Conservation (phyloP, 371 early-diverging fungal genomes). For the Mucor circinelloides region DNA sequence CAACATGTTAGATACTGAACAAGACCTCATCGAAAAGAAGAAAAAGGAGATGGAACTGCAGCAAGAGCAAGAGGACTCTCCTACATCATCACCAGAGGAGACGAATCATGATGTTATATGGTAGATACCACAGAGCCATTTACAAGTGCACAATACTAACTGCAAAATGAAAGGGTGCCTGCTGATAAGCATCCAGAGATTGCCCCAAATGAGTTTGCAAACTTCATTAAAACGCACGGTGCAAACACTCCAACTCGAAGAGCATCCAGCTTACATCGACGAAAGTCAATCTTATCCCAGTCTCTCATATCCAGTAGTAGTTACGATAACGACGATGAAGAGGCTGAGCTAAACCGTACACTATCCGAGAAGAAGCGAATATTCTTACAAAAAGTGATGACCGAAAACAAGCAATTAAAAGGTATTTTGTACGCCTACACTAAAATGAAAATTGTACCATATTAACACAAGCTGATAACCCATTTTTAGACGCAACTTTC, state of each 20-base stretch:
- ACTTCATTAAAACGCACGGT: constrained; percentile 34
- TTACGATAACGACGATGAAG: constrained; percentile 13
- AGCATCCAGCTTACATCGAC: constrained; percentile 19
- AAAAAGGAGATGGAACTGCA: neutral
- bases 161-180: constrained; percentile 25
- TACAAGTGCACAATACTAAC: neutral
- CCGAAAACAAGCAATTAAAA: constrained; percentile 3
- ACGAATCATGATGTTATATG: constrained; percentile 20
- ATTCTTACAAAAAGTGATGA: constrained; percentile 11
- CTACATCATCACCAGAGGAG: constrained; percentile 6
- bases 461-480: neutral
- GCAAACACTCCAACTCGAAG: constrained; percentile 20
- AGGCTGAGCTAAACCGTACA: constrained; percentile 7
- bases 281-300: constrained; percentile 33
- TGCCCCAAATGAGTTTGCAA: constrained; percentile 40
- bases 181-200: constrained; percentile 43
- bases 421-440: neutral
- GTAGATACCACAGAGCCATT: constrained; percentile 7
- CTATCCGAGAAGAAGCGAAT: constrained; percentile 15
- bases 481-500: neutral
- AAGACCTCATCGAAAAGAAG: neutral
- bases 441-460: neutral
- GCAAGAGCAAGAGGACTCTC: neutral
- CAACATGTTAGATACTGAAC: constrained; percentile 20
- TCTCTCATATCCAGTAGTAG: constrained; percentile 10